Conservation (phyloP, 345 rosid genomes). For the Bretschneidera sinensis region DNA sequence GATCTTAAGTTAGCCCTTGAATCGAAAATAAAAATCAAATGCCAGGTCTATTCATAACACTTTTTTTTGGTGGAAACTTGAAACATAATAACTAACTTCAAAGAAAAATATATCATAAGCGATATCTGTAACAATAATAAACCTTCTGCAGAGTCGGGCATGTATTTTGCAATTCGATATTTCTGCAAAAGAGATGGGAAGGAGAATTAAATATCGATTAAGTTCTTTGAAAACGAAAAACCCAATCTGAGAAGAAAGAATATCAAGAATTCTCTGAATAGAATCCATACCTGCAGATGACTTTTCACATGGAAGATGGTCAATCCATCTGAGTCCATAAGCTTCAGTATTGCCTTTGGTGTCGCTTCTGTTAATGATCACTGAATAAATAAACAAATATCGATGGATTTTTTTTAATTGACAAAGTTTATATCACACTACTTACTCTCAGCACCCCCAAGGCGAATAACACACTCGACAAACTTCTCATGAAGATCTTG, state of each 20-base stretch:
- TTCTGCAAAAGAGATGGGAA: slow-evolving; percentile 41
- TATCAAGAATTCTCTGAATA: neutral
- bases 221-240: neutral
- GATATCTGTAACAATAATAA: slow-evolving; percentile 3
- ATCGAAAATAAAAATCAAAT: too few relatives aligned
- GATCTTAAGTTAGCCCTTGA: too few relatives aligned
- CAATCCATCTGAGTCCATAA: slow-evolving; percentile 83
- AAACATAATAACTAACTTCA: too few relatives aligned
- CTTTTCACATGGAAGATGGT: slow-evolving; percentile 97
- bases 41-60: too few relatives aligned
- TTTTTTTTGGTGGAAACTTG: too few relatives aligned
- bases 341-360: slow-evolving; percentile 84
- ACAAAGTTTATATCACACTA: neutral
- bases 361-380: slow-evolving; percentile 60
- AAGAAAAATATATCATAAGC: too few relatives aligned
- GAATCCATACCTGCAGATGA: slow-evolving; percentile 71
- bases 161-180: slow-evolving; percentile 80
- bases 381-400: neutral
- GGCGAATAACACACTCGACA: slow-evolving; percentile 67
- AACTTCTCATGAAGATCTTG: slow-evolving; percentile 89
- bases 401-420: neutral
- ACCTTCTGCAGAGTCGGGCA: slow-evolving; percentile 74
- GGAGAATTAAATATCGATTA: neutral
- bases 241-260: neutral
- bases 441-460: slow-evolving; percentile 52